Conservation (phyloP, 768 basidiomycete species). For the Candolleomyces efflorescens region DNA sequence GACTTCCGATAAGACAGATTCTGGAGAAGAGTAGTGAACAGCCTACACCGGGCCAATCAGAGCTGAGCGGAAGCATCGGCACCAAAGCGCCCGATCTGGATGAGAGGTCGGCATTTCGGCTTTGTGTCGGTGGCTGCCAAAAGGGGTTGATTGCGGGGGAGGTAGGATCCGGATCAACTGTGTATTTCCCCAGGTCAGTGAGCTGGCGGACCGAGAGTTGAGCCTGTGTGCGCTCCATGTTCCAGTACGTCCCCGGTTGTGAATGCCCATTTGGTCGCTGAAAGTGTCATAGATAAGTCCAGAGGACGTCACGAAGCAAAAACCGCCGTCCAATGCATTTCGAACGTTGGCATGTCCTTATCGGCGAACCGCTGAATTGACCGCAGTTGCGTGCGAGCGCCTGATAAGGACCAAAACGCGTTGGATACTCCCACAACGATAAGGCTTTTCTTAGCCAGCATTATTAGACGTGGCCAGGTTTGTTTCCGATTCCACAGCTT, state of each 20-base stretch:
- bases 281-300: not conserved
- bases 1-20: too few relatives aligned
- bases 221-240: not conserved
- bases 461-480: constrained; percentile 1
- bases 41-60: too few relatives aligned
- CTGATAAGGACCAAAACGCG: constrained; percentile 2
- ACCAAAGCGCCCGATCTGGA: too few relatives aligned
- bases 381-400: constrained; percentile 5
- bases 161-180: too few relatives aligned
- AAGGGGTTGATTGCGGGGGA: too few relatives aligned
- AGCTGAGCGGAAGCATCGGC: too few relatives aligned
- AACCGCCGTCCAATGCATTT: not conserved
- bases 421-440: not conserved
- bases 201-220: too few relatives aligned
- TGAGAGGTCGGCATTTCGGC: too few relatives aligned
- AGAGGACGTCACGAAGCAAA: not conserved
- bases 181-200: too few relatives aligned
- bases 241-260: not conserved
- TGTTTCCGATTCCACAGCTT: not conserved
- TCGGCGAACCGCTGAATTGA: constrained; percentile 1
- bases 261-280: not conserved
- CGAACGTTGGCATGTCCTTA: not conserved
- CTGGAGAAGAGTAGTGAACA: too few relatives aligned
- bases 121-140: too few relatives aligned
- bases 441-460: not conserved